Percentiles rank a stretch among this genome's conserved stretches.
Conservation (phyloP, 345 rosid species). For the Salix suchowensis region DNA sequence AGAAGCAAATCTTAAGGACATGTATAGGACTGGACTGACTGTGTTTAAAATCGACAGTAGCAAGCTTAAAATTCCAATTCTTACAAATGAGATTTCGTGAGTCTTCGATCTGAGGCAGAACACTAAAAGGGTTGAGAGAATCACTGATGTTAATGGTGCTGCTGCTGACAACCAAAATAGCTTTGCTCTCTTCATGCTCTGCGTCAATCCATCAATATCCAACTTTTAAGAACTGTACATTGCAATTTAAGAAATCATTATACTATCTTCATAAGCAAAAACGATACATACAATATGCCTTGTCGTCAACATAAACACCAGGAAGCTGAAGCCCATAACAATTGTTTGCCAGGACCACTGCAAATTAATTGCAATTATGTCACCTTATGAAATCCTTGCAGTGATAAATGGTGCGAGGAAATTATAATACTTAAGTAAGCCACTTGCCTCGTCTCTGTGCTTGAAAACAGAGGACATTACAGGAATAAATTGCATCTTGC, state of each 20-base stretch:
- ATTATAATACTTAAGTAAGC: not conserved
- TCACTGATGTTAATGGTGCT: slow-evolving; percentile 78
- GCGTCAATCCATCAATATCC: slow-evolving; percentile 10
- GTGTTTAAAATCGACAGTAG: not conserved
- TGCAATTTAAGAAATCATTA: not conserved
- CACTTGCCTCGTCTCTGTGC: slow-evolving; percentile 61
- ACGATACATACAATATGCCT: slow-evolving; percentile 67
- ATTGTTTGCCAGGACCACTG: slow-evolving; percentile 98
- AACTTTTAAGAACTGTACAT: slow-evolving; percentile 3
- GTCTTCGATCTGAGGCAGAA: slow-evolving; percentile 56
- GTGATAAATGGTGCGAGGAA: not conserved
- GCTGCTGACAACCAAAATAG: slow-evolving; percentile 96
- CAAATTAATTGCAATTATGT: slow-evolving; percentile 16
- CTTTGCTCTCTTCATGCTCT: slow-evolving; percentile 86
- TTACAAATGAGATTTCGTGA: slow-evolving; percentile 65
- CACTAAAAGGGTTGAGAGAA: slow-evolving; percentile 55
- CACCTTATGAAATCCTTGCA: not conserved
- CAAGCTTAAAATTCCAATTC: slow-evolving; percentile 14
- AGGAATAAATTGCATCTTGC: slow-evolving; percentile 80
- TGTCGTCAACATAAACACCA: slow-evolving; percentile 59
- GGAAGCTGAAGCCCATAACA: slow-evolving; percentile 64
- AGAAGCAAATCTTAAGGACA: not conserved
- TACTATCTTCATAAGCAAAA: not conserved
- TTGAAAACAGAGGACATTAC: slow-evolving; percentile 56
- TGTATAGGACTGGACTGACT: not conserved